Conservation (phyloP, 495 filamentous ascomycete species). For the Penicillium fimorum region DNA sequence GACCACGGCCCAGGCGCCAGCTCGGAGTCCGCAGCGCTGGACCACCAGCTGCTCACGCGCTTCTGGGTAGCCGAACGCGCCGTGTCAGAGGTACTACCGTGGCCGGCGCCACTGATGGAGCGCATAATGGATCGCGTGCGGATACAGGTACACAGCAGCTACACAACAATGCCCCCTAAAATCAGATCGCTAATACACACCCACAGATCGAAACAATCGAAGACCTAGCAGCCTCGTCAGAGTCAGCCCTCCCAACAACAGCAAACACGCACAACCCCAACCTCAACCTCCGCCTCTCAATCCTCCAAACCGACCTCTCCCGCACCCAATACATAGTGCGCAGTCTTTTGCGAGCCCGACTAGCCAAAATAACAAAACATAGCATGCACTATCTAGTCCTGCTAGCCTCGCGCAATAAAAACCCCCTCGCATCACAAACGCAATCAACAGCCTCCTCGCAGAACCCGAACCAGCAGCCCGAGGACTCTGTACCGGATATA, state of each 20-base stretch:
- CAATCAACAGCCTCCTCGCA: conserved; percentile 40
- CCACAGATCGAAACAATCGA: conserved; percentile 68
- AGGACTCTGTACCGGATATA: conserved; percentile 38
- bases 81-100: conserved; percentile 77
- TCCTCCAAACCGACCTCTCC: conserved; percentile 95
- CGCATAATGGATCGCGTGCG: conserved; percentile 74
- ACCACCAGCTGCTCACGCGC: conserved; percentile 86
- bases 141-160: conserved; percentile 50
- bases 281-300: conserved; percentile 86
- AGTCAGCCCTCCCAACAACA: conserved; percentile 36
- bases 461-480: conserved; percentile 25
- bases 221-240: conserved; percentile 59
- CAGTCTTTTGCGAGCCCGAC: conserved; percentile 76
- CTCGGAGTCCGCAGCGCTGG: conserved; percentile 58
- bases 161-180: background rate
- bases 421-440: conserved; percentile 49
- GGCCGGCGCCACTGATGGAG: conserved; percentile 65
- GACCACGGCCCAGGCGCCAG: conserved; percentile 58
- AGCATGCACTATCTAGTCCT: conserved; percentile 45
- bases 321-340: conserved; percentile 87
- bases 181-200: background rate
- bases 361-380: conserved; percentile 64
- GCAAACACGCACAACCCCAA: conserved; percentile 73
- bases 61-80: conserved; percentile 90
- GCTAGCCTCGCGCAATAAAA: conserved; percentile 54